phyloP scores from a whole-genome alignment of 1,284 basidiomycete genomes.

The Papiliotrema flavescens region DNA sequence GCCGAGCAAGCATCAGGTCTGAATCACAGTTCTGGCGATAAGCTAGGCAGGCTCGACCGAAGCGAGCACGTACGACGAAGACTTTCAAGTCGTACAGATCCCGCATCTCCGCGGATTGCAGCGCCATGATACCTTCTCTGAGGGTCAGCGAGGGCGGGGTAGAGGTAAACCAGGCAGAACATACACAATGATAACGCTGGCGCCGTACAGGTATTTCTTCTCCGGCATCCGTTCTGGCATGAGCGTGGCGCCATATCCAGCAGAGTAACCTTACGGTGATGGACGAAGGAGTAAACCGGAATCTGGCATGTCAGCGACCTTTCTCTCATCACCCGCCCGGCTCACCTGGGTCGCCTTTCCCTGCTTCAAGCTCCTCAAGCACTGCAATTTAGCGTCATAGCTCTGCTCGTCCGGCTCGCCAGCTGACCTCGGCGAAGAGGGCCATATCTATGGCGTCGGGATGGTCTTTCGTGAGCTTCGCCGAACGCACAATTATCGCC shows the following conservation, averaged over 20 bases:
- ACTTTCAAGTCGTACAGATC: conserved; percentile 89
- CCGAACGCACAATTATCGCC: neutral
- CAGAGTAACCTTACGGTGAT: conserved; percentile 58
- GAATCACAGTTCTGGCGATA: conserved; percentile 69
- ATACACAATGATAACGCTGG: conserved; percentile 84
- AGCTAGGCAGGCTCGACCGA: neutral
- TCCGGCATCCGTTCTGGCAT: conserved; percentile 65
- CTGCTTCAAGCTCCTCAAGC: conserved; percentile 75
- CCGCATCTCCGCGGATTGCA: conserved; percentile 74
- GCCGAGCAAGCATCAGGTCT: conserved; percentile 92
- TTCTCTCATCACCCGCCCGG: neutral
- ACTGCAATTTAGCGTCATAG: conserved; percentile 53
- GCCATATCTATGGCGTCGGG: conserved; percentile 90
- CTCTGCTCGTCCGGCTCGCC: neutral
- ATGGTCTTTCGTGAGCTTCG: conserved; percentile 57
- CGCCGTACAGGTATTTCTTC: conserved; percentile 89
- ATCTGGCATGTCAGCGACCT: conserved; percentile 52
- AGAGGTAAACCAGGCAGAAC: neutral
- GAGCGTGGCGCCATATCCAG: neutral
- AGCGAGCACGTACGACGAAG: conserved; percentile 26
- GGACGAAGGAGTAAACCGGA: conserved; percentile 87
- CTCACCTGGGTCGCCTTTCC: conserved; percentile 56
- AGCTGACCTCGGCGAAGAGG: conserved; percentile 67
- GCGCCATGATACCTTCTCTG: conserved; percentile 82
- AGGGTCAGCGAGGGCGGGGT: neutral